Evolutionary conservation across 1,284 basidiomycete genomes (phyloP).

Genomic region (Agroathelia rolfsii): DNA sequence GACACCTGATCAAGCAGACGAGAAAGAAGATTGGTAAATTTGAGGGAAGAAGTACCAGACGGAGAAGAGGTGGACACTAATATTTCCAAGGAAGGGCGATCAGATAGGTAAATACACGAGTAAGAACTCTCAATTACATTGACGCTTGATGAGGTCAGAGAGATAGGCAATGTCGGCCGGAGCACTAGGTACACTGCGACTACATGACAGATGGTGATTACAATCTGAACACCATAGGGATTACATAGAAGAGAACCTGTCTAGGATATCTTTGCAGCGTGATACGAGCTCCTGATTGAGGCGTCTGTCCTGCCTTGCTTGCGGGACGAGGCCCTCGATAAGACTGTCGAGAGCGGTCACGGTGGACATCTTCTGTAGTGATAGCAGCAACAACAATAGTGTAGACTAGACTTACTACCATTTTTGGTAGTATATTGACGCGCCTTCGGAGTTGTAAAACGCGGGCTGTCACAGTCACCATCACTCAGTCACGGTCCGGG

Average conservation of each 20-base stretch:
- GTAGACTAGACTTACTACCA: too few relatives aligned
- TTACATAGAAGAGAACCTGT: slow-evolving; percentile 36
- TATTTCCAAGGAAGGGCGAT: slow-evolving; percentile 5
- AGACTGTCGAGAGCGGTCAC: slow-evolving; percentile 44
- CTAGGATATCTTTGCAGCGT: slow-evolving; percentile 61
- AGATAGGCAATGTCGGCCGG: slow-evolving; percentile 58
- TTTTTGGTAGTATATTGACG: too few relatives aligned
- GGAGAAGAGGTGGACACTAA: slow-evolving; percentile 53
- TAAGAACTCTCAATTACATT: slow-evolving; percentile 33
- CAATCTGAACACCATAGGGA: too few relatives aligned
- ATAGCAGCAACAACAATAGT: too few relatives aligned
- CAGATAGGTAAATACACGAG: slow-evolving; percentile 7
- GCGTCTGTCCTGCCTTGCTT: slow-evolving; percentile 35
- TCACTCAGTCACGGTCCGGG: too few relatives aligned
- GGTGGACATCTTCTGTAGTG: too few relatives aligned
- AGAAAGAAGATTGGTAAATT: slow-evolving; percentile 65
- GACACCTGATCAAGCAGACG: slow-evolving; percentile 68
- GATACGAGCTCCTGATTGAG: slow-evolving; percentile 46
- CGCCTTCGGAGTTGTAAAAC: too few relatives aligned
- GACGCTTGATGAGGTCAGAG: slow-evolving; percentile 52
- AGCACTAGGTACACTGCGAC: slow-evolving; percentile 57
- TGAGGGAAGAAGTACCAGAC: slow-evolving; percentile 42
- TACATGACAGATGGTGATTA: slow-evolving; percentile 24
- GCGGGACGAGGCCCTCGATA: slow-evolving; percentile 48
- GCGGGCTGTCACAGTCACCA: too few relatives aligned